Evolutionary conservation across 148 eudicot genomes (phyloP), one percentile per base, ranked within the genome.

Genomic region (Gaultheria prostrata): DNA sequence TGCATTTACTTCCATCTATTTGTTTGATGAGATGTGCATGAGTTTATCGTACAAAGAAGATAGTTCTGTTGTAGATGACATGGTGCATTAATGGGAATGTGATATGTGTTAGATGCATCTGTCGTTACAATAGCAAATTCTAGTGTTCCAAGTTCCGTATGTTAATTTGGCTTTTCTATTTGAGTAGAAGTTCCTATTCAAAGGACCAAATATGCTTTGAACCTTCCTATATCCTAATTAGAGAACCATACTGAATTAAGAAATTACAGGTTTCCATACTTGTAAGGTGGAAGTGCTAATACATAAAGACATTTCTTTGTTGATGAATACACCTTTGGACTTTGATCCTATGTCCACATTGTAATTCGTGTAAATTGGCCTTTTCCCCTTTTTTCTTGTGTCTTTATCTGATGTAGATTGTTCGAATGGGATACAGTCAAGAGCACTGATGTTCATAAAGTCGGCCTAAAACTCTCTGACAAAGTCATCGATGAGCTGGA

Each of bases 371-470:
- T 35, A 65, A 79, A 33, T 75, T 53, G 48, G 71, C 14, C 57
- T 24, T 76, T 53, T 81, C 14, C 57, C 30, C 72, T 46, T 45
- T 45, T 28, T 81, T 79, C 26, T 75, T 78, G 18, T 43, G 17
- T 56, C 12, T 18, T 77, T 0, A 48, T 3, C 33, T 78, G 33
- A 53, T 80, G 79, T 83, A 95, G 98, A 87, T 91, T 85, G 91
- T 93, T 84, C 85, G 93, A 93, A 30, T 95, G 98, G 98, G 90
- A 91, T 59, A 76, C 61, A 45, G 77, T 69, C 57, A 43, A 80
- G 53, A 80, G 56, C 39, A 71, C 26, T 21, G 88, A 83, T 78
- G 87, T 69, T 18, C 90, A 57, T 54, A 83, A 71, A 32, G 82
- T 90, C 82, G 79, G 85, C 81, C 67, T 95, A 81, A 86, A 57